Conservation (phyloP, 495 filamentous ascomycete genomes). For the Penicillium paxilli region DNA sequence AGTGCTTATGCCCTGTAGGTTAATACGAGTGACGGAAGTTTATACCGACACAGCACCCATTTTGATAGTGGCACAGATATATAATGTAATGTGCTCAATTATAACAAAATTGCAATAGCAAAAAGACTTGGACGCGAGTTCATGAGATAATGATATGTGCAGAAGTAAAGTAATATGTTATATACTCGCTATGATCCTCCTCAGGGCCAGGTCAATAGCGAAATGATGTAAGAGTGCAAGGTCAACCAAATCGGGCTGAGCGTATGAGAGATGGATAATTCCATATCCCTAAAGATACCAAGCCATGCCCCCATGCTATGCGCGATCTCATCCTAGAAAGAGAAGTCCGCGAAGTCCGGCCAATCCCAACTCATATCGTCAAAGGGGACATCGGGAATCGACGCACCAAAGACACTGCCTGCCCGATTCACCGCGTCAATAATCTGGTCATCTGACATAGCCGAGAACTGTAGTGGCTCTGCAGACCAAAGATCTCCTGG, state of each 20-base stretch:
- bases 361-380: slow-evolving; percentile 60
- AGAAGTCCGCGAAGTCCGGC: slow-evolving; percentile 58
- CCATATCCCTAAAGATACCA: background rate
- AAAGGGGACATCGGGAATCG: slow-evolving; percentile 52
- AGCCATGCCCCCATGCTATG: background rate
- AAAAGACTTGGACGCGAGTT: too few relatives aligned
- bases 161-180: too few relatives aligned
- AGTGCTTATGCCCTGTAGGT: too few relatives aligned
- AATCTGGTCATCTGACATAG: slow-evolving; percentile 67
- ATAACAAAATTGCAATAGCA: too few relatives aligned
- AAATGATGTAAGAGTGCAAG: background rate
- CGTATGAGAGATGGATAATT: background rate
- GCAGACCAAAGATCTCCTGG: slow-evolving; percentile 37
- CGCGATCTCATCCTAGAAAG: slow-evolving; percentile 13
- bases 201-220: too few relatives aligned
- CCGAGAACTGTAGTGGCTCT: slow-evolving; percentile 62
- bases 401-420: slow-evolving; percentile 55
- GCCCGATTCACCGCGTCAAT: slow-evolving; percentile 61
- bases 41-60: too few relatives aligned
- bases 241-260: too few relatives aligned
- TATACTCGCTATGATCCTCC: too few relatives aligned
- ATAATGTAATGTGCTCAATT: too few relatives aligned
- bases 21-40: too few relatives aligned
- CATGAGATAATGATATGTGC: too few relatives aligned
- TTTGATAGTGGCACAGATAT: too few relatives aligned